Evolutionary conservation across 768 basidiomycete genomes (phyloP), one percentile per base, ranked within the genome.

Genomic region (Tylopilus plumbeoviolaceoides): DNA sequence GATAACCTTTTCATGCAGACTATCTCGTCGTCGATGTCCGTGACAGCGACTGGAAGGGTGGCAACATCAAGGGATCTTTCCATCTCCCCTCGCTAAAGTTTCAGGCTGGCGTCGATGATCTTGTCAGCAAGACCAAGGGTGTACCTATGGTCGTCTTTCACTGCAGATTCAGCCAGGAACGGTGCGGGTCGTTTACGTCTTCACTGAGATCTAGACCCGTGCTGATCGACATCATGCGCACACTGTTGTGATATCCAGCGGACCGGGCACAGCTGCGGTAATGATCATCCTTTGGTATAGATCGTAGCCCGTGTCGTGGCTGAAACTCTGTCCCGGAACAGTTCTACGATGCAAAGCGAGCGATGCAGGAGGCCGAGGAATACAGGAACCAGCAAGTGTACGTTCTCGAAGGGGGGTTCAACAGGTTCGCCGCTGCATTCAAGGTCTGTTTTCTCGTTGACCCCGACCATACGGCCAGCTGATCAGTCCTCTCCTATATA

Each of bases 11-110:
- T 30, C 28, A 12, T 35, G 40, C 46, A 69, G 88, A 91, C 64
- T 92, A 84, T 64, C 67, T 85, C 28, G 77, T 93, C 41, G 79
- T 93, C 38, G 91, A 93, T 66, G 91, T 93, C 30, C 84, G 91
- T n/a, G 90, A 91, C 66, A 80, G 84, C 51, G 91, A 93, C 58
- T 88, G 77, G 68, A 73, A 64, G 11, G 91, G 91, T 58, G 91
- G 91, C 35, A 86, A 92, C 65, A 89, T 93, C 66, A 82, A 78
- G 58, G 77, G 79, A 55, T 76, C 80, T 39, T 62, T 79, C 53
- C 81, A 88, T 62, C 63, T 75, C 31, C 91, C 91, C 1, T 87
- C 87, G 8, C 55, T 65, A 27, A 75, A 74, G 45, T 90, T 91
- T 67, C 64, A 78, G 33, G 70, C 65, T 47, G 75, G 70, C 20